Evolutionary conservation across 2,329 filamentous ascomycete species (phyloP), one percentile per base, ranked within the genome.

Genomic region (Aspergillus jensenii): DNA sequence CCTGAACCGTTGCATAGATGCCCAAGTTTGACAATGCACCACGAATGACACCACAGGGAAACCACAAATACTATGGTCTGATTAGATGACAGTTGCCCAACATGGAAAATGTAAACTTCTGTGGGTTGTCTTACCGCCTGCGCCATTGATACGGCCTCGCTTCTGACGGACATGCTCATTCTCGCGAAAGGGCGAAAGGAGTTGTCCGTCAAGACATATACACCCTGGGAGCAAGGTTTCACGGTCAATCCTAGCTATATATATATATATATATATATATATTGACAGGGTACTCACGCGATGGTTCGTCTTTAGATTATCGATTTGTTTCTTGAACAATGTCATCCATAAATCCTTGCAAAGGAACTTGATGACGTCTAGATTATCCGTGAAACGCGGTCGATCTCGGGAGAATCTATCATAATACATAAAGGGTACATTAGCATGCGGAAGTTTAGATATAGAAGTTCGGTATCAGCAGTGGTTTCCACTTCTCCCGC

Each of bases 231-330:
- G 35, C 52, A 21, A 41, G 9, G 25, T 37, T 6, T 15, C 39
- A 25, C 43, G 25, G 33, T 52, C 23, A 31, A 41, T 8, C 7
- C 25, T 25, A 35, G 17, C 9, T 14, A 33, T 31, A 45, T 21
- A 21, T 21, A 21, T 21, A 21, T 21, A 21, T 21, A 19, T 21
- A 21, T 21, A 21, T 21, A 21, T 21, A 21, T 21, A 21, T 21
- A 21, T 21, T 43, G 21, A 11, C 23, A 19, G n/a, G 37, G 25
- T 52, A 64, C 81, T 17, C 79, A 91, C 89, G 67, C 95, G 82
- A 74, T 99, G 95, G 72, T 99, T 99, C 8, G 95, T 99, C 78
- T 99, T 99, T 47, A 99, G 82, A 73, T 99, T 99, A 76, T 99
- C 95, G 70, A 99, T 91, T 75, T 98, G 96, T 78, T 99, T 99